Evolutionary conservation across 192 early-diverging fungal genomes (phyloP).

Genomic region (Funneliformis geosporum): DNA sequence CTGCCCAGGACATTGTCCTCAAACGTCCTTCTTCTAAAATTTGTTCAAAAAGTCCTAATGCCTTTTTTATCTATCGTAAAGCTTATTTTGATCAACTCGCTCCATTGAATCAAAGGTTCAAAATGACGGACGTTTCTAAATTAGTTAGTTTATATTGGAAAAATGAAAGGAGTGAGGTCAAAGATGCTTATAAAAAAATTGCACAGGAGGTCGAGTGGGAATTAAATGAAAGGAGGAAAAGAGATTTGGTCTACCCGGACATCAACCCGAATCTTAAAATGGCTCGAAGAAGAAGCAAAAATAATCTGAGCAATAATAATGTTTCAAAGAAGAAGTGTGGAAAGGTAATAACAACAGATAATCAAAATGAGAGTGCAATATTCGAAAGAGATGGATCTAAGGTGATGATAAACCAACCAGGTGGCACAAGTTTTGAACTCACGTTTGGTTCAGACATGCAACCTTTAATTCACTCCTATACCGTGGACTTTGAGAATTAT

Average conservation of each 20-base stretch:
- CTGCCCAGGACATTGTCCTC: not conserved
- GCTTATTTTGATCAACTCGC: slow-evolving; percentile 10
- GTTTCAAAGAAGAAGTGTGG: not conserved
- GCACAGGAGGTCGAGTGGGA: not conserved
- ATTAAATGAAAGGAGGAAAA: not conserved
- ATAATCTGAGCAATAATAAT: no score
- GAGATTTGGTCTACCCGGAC: not conserved
- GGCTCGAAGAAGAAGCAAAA: not conserved
- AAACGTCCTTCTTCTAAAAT: not conserved
- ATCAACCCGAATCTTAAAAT: not conserved
- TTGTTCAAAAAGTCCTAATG: not conserved
- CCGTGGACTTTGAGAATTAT: not conserved
- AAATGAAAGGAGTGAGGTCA: not conserved
- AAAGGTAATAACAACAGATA: not conserved
- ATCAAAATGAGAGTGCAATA: not conserved
- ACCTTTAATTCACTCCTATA: not conserved
- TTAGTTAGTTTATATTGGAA: slow-evolving; percentile 17
- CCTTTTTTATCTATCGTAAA: slow-evolving; percentile 21
- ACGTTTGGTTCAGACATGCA: not conserved
- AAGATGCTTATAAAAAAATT: not conserved
- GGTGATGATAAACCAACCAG: not conserved
- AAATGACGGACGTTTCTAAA: slow-evolving; percentile 13
- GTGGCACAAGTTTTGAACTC: not conserved
- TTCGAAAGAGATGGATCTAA: not conserved
- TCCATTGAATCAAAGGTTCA: not conserved